A percentile compares a stretch with the other conserved stretches of the same genome.
These are phyloP conservation scores for Tetrahymena borealis DNA, from an alignment of 73 alveolate genomes.

Conservation along the genomic window DNA sequence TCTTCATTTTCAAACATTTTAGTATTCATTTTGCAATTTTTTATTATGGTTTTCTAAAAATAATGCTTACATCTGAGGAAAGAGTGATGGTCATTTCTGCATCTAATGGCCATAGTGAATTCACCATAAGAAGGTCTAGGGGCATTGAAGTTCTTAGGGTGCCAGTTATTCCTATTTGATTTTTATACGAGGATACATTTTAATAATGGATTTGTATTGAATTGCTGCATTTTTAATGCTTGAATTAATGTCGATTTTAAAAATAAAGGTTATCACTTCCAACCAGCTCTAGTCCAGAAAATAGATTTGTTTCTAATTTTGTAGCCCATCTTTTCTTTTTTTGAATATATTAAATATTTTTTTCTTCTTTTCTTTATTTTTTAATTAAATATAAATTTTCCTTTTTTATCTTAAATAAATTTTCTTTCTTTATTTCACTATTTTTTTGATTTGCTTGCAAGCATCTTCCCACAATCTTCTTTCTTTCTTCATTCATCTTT, in stretches of 20 bases:
- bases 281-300: conserved; percentile 52
- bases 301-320: conserved; percentile 40
- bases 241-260: not conserved
- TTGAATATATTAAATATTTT: not conserved
- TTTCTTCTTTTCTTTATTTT: not conserved
- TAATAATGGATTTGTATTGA: not conserved
- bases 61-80: conserved; percentile 28
- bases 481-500: no score
- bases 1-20: not conserved
- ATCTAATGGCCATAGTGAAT: conserved; percentile 39
- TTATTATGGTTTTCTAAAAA: not conserved
- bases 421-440: not conserved
- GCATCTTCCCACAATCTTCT: not conserved
- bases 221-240: not conserved
- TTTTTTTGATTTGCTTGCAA: not conserved
- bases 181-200: not conserved
- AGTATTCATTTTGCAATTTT: not conserved
- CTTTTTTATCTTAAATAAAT: not conserved
- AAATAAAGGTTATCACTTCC: conserved; percentile 11
- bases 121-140: conserved; percentile 45
- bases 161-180: conserved; percentile 32
- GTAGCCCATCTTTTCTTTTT: conserved; percentile 28
- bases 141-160: conserved; percentile 47
- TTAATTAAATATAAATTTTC: not conserved
- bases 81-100: conserved; percentile 39